These are phyloP conservation scores for Cladosporium sp. DNA, from an alignment of 2,329 filamentous ascomycete species.

Conservation along the genomic window DNA sequence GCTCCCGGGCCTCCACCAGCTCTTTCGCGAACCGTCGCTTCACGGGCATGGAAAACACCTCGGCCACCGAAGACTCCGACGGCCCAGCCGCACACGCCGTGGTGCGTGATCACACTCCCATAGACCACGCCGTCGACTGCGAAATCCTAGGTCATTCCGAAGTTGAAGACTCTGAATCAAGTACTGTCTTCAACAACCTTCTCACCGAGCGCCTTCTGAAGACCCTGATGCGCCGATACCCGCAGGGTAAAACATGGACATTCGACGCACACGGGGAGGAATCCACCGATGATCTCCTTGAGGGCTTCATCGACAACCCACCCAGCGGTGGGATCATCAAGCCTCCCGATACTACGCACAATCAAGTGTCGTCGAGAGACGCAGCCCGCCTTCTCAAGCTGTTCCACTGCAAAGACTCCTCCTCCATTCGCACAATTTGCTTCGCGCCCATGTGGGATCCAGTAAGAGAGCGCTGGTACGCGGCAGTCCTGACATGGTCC, in stretches of 20 bases:
- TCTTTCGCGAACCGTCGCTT: background rate
- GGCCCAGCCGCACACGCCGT: background rate
- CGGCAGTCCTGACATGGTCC: constrained; percentile 39
- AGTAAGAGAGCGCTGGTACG: constrained; percentile 31
- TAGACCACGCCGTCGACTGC: background rate
- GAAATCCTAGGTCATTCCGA: constrained; percentile 9
- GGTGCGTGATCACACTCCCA: background rate
- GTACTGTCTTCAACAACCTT: constrained; percentile 10
- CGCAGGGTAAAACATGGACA: constrained; percentile 24
- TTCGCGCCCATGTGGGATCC: constrained; percentile 52
- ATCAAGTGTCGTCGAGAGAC: constrained; percentile 13
- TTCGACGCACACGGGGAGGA: constrained; percentile 17
- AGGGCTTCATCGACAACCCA: background rate
- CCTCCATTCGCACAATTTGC: constrained; percentile 42
- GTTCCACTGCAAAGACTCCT: constrained; percentile 33
- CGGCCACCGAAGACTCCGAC: background rate
- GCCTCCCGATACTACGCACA: background rate
- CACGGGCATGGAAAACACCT: background rate
- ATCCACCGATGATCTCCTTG: background rate
- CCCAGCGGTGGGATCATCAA: background rate
- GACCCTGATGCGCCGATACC: constrained; percentile 21
- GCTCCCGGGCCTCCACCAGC: constrained; percentile 15
- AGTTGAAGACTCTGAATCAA: background rate
- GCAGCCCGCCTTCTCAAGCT: constrained; percentile 23
- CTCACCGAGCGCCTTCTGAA: constrained; percentile 16